Conservation (phyloP, 1,284 basidiomycete genomes). For the Tilletia caries region DNA sequence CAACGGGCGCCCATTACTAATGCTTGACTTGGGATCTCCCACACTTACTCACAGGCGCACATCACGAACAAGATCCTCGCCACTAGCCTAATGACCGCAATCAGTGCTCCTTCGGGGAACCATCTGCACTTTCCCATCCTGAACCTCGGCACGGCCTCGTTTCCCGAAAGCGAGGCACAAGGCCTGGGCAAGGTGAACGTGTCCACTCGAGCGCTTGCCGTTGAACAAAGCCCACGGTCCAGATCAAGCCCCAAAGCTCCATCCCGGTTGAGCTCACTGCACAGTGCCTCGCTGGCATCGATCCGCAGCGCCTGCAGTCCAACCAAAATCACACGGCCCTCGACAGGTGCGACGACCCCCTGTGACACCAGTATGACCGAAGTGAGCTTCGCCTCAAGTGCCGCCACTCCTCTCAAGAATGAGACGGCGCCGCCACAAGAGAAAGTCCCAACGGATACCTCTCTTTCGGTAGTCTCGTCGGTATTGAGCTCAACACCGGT, state of each 20-base stretch:
- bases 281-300: neutral
- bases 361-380: neutral
- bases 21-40: too few species aligned
- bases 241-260: neutral
- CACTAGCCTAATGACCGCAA: neutral
- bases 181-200: neutral
- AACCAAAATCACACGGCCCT: neutral
- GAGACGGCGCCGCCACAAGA: neutral
- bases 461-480: neutral
- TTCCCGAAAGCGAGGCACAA: neutral
- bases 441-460: neutral
- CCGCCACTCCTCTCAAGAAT: neutral
- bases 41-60: too few species aligned
- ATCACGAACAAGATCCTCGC: too few species aligned
- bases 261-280: slow-evolving; percentile 10
- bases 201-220: neutral
- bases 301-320: neutral
- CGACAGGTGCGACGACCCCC: neutral
- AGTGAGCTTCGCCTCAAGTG: neutral
- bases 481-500: neutral
- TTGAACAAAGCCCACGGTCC: neutral
- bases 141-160: neutral
- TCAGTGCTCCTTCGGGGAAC: slow-evolving; percentile 4
- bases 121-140: slow-evolving; percentile 5
- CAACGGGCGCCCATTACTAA: too few species aligned